Percentiles rank a stretch among this genome's conserved stretches.
Evolutionary conservation across 306 rosid species (phyloP).

Genomic region (Gleditsia sinensis): DNA sequence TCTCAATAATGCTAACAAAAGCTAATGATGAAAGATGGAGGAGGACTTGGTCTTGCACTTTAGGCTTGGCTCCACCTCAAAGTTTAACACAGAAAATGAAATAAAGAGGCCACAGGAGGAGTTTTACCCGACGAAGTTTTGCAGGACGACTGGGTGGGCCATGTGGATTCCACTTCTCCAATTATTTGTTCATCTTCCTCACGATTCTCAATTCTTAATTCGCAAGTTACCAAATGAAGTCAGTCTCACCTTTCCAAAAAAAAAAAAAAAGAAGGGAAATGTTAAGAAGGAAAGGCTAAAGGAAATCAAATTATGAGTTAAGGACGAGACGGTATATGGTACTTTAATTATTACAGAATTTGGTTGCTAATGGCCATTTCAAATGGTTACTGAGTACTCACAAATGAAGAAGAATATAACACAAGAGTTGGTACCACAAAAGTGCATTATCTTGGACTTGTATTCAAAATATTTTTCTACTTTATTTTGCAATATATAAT

Average conservation of each 20-base stretch:
- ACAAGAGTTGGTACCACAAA: no score
- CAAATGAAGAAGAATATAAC: no score
- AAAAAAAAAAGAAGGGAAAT: not conserved
- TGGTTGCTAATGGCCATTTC: no score
- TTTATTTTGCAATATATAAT: no score
- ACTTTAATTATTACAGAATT: no score
- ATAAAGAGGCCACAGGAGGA: constrained; percentile 23
- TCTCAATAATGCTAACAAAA: not conserved
- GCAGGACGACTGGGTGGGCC: constrained; percentile 28
- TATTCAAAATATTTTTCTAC: no score
- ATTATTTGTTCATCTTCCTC: constrained; percentile 26
- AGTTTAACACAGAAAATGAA: constrained; percentile 11
- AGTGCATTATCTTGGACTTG: no score
- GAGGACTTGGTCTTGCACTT: constrained; percentile 23
- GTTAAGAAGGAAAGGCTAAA: not conserved
- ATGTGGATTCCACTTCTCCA: constrained; percentile 32
- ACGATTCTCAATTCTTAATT: constrained; percentile 35
- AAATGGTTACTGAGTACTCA: no score
- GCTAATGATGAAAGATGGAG: constrained; percentile 6
- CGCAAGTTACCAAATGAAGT: constrained; percentile 27
- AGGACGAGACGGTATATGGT: no score
- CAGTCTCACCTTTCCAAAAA: not conserved
- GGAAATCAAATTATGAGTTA: not conserved
- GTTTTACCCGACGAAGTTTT: constrained; percentile 25
- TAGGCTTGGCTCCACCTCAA: constrained; percentile 43